Evolutionary conservation across 2,329 filamentous ascomycete genomes (phyloP).

Genomic region (Capronia epimyces): DNA sequence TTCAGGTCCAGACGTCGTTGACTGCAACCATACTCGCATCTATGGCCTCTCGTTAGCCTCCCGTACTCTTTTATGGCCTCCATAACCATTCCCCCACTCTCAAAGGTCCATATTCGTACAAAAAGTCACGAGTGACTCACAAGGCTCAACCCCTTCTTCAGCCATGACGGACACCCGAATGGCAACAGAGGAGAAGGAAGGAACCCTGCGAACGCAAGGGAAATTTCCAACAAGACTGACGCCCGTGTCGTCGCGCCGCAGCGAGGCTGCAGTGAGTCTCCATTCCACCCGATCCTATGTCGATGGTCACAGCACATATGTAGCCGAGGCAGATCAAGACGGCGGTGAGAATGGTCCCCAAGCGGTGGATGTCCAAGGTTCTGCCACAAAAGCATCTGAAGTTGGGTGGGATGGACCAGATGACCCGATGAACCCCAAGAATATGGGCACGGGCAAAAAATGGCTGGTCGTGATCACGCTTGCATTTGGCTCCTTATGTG

Average conservation of each 20-base stretch:
- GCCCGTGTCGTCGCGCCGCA: slow-evolving; percentile 17
- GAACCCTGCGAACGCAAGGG: background rate
- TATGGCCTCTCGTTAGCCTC: background rate
- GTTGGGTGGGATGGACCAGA: slow-evolving; percentile 70
- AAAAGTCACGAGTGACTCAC: background rate
- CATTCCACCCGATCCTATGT: slow-evolving; percentile 25
- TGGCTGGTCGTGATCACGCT: slow-evolving; percentile 75
- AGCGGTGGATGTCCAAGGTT: slow-evolving; percentile 10
- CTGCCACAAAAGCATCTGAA: slow-evolving; percentile 36
- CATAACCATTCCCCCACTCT: no score
- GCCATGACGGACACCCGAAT: slow-evolving; percentile 3
- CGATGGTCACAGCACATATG: slow-evolving; percentile 26
- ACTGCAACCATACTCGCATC: background rate
- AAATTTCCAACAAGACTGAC: slow-evolving; percentile 10
- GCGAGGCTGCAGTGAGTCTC: slow-evolving; percentile 9
- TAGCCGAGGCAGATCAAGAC: slow-evolving; percentile 6
- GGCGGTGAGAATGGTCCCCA: slow-evolving; percentile 4
- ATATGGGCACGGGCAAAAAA: slow-evolving; percentile 59
- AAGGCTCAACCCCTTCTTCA: background rate
- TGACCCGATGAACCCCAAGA: slow-evolving; percentile 70
- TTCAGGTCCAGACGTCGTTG: background rate
- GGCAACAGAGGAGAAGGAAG: slow-evolving; percentile 8
- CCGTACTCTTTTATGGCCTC: background rate
- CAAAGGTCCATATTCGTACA: no score
- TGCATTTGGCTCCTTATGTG: slow-evolving; percentile 69